Evolutionary conservation across 805 yeast species (phyloP).

Genomic region (Cyberlindnera mrakii): DNA sequence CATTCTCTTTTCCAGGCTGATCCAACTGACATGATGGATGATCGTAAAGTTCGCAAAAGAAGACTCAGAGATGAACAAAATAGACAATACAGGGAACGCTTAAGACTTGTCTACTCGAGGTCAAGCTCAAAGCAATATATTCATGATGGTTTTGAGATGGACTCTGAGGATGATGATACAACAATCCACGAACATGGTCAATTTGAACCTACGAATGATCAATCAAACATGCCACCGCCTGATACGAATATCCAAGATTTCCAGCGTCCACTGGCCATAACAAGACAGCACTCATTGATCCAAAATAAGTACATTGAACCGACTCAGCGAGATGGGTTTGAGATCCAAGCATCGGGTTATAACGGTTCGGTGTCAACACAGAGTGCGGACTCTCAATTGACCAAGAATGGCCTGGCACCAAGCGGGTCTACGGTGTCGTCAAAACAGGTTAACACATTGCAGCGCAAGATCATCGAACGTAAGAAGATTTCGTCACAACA

Average conservation of each 20-base stretch:
- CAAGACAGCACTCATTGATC: slow-evolving; percentile 17
- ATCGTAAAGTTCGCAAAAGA: slow-evolving; percentile 32
- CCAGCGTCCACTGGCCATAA: slow-evolving; percentile 8
- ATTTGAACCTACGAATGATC: background rate
- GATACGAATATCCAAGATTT: background rate
- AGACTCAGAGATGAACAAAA: slow-evolving; percentile 24
- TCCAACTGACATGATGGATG: slow-evolving; percentile 31
- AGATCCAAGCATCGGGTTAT: slow-evolving; percentile 59
- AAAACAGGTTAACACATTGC: slow-evolving; percentile 42
- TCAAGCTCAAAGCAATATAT: background rate
- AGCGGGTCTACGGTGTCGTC: slow-evolving; percentile 51
- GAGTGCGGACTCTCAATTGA: slow-evolving; percentile 16
- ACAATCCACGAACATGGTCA: background rate
- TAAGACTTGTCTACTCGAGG: slow-evolving; percentile 15
- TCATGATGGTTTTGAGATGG: background rate
- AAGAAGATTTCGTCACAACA: slow-evolving; percentile 13
- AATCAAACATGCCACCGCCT: slow-evolving; percentile 19
- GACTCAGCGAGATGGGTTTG: slow-evolving; percentile 34
- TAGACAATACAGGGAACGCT: slow-evolving; percentile 34
- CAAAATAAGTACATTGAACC: slow-evolving; percentile 18
- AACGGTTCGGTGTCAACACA: slow-evolving; percentile 31
- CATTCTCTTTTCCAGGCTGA: slow-evolving; percentile 71
- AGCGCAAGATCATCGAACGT: slow-evolving; percentile 32
- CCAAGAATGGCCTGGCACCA: slow-evolving; percentile 58
- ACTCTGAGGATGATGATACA: background rate